phyloP scores from a whole-genome alignment of 768 basidiomycete species.

The Suillus fuscotomentosus region DNA sequence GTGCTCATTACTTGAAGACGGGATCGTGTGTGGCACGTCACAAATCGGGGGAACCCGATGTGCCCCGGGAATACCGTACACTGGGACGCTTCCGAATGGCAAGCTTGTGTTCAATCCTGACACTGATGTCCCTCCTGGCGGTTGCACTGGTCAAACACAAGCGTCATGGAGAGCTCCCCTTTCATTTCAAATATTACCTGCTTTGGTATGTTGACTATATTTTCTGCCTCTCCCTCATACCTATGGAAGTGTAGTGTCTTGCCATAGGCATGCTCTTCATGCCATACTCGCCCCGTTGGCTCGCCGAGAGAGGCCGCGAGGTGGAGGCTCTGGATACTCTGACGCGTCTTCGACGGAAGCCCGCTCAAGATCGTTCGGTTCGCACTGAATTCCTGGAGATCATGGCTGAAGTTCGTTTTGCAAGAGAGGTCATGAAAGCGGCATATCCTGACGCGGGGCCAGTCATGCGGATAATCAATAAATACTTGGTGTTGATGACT shows the following conservation, averaged over 20 bases:
- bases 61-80: slow-evolving; percentile 27
- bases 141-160: slow-evolving; percentile 29
- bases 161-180: slow-evolving; percentile 37
- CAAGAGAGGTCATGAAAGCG: slow-evolving; percentile 19
- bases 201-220: slow-evolving; percentile 27
- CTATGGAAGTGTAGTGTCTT: slow-evolving; percentile 21
- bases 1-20: slow-evolving; percentile 19
- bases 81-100: slow-evolving; percentile 30
- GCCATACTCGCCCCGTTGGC: slow-evolving; percentile 44
- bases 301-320: slow-evolving; percentile 36
- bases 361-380: slow-evolving; percentile 28
- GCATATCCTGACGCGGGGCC: slow-evolving; percentile 22
- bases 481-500: slow-evolving; percentile 24
- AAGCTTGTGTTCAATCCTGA: slow-evolving; percentile 28
- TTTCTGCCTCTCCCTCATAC: not conserved
- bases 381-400: slow-evolving; percentile 41
- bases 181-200: slow-evolving; percentile 38
- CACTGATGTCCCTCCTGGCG: slow-evolving; percentile 28
- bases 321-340: slow-evolving; percentile 35
- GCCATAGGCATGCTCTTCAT: slow-evolving; percentile 32
- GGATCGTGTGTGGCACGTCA: slow-evolving; percentile 32
- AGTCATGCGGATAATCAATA: slow-evolving; percentile 17
- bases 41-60: slow-evolving; percentile 33
- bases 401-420: slow-evolving; percentile 33
- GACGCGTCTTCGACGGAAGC: slow-evolving; percentile 33